A percentile compares a stretch with the other conserved stretches of the same genome.
Evolutionary conservation across 2,329 filamentous ascomycete species (phyloP).

Genomic region (Exophiala calicioides): DNA sequence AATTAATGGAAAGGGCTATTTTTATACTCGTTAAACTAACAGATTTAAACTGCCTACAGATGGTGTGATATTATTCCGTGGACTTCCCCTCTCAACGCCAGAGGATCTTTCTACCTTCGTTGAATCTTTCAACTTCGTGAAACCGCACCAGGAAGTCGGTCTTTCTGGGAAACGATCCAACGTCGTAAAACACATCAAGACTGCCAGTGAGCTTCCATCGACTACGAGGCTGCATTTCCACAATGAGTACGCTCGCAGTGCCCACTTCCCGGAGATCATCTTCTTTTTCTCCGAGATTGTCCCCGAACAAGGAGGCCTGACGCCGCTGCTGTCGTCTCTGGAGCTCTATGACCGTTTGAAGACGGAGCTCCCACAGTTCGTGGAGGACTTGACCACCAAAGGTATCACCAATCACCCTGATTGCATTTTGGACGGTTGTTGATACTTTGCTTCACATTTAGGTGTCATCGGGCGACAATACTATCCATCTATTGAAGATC

Average conservation of each 20-base stretch:
- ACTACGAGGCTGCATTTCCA: constrained; percentile 1
- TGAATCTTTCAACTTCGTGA: too few relatives aligned
- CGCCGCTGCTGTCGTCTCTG: background rate
- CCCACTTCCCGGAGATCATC: constrained; percentile 4
- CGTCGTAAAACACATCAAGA: constrained; percentile 1
- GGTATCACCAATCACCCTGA: too few relatives aligned
- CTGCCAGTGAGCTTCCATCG: background rate
- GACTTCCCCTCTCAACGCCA: too few relatives aligned
- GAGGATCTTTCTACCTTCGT: too few relatives aligned
- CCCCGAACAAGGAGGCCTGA: background rate
- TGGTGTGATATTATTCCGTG: too few relatives aligned
- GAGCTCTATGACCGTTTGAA: constrained; percentile 3
- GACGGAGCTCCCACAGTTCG: background rate
- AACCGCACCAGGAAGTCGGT: constrained; percentile 3
- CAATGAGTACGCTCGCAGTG: constrained; percentile 4
- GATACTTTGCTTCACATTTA: too few relatives aligned
- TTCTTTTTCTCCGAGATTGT: constrained; percentile 2
- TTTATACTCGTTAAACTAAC: too few relatives aligned
- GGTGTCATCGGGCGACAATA: too few relatives aligned
- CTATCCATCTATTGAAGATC: too few relatives aligned
- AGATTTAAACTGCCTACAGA: too few relatives aligned
- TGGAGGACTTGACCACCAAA: constrained; percentile 1
- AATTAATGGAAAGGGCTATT: too few relatives aligned
- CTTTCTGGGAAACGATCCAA: background rate
- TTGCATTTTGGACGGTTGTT: too few relatives aligned